phyloP scores from a whole-genome alignment of 495 filamentous ascomycete genomes.

The Melanomma pulvis-pyrius region DNA sequence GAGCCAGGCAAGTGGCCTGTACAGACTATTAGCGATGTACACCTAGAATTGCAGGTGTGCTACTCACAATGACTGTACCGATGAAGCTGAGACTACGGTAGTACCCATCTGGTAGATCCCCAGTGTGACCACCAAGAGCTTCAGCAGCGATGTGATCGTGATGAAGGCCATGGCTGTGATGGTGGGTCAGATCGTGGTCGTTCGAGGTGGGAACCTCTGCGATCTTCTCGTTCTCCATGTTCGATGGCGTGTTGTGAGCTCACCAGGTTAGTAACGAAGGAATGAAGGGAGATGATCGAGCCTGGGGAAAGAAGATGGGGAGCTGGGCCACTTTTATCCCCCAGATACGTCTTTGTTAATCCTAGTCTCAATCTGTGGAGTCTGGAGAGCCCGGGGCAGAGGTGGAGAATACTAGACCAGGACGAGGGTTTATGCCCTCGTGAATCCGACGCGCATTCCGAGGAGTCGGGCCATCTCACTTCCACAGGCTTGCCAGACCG shows the following conservation, averaged over 20 bases:
- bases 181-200: not conserved
- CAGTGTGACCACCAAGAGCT: slow-evolving; percentile 27
- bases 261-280: not conserved
- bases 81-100: slow-evolving; percentile 25
- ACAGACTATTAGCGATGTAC: not conserved
- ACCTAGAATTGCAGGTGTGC: not conserved
- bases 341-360: not conserved
- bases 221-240: slow-evolving; percentile 6
- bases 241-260: not conserved
- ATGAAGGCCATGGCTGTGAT: slow-evolving; percentile 11
- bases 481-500: not conserved
- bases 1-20: slow-evolving; percentile 37
- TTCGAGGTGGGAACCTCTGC: not conserved
- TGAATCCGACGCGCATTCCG: not conserved
- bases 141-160: slow-evolving; percentile 28
- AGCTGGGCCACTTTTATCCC: not conserved
- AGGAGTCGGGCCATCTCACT: not conserved
- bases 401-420: not conserved
- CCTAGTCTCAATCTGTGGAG: not conserved
- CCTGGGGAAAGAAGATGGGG: not conserved
- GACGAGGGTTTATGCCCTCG: not conserved
- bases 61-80: slow-evolving; percentile 28
- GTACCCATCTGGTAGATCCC: slow-evolving; percentile 22
- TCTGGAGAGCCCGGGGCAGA: not conserved
- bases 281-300: not conserved